phyloP scores from a whole-genome alignment of 1,284 basidiomycete genomes.

The Heterobasidion occidentale region DNA sequence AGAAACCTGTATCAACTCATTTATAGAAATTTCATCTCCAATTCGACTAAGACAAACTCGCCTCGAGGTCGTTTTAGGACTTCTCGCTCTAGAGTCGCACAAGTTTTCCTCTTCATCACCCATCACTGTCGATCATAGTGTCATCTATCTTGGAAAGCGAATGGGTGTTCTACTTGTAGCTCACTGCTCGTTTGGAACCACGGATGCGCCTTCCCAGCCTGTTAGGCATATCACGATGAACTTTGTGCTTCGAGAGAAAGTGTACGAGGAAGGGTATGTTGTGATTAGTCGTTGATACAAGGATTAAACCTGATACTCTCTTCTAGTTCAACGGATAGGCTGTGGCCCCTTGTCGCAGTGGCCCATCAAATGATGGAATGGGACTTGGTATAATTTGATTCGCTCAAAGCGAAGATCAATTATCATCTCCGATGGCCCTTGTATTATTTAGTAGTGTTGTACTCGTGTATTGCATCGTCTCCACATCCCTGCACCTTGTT shows the following conservation, averaged over 20 bases:
- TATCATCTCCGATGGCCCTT: too few species aligned
- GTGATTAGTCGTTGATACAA: background rate
- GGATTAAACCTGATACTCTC: background rate
- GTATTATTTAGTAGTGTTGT: too few species aligned
- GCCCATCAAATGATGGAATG: slow-evolving; percentile 21
- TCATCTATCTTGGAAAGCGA: slow-evolving; percentile 9
- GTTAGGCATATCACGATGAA: slow-evolving; percentile 18
- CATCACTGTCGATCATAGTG: background rate
- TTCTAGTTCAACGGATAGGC: slow-evolving; percentile 11
- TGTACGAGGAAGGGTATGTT: slow-evolving; percentile 20
- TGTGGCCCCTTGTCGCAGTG: slow-evolving; percentile 20
- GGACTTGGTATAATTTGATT: background rate
- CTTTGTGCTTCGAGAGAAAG: slow-evolving; percentile 27
- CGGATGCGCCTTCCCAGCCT: background rate
- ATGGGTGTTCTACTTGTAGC: slow-evolving; percentile 18
- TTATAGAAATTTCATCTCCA: background rate
- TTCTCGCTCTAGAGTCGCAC: slow-evolving; percentile 12
- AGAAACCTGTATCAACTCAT: background rate
- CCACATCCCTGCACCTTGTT: too few species aligned
- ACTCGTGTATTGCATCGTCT: too few species aligned
- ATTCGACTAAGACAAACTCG: slow-evolving; percentile 9
- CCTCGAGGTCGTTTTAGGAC: slow-evolving; percentile 11
- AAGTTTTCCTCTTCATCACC: background rate
- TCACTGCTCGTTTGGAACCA: slow-evolving; percentile 9
- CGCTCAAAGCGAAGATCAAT: too few species aligned